A percentile compares a stretch with the other conserved stretches of the same genome.
phyloP scores from a whole-genome alignment of 257 asterid species.

The Nicotiana obtusifolia region DNA sequence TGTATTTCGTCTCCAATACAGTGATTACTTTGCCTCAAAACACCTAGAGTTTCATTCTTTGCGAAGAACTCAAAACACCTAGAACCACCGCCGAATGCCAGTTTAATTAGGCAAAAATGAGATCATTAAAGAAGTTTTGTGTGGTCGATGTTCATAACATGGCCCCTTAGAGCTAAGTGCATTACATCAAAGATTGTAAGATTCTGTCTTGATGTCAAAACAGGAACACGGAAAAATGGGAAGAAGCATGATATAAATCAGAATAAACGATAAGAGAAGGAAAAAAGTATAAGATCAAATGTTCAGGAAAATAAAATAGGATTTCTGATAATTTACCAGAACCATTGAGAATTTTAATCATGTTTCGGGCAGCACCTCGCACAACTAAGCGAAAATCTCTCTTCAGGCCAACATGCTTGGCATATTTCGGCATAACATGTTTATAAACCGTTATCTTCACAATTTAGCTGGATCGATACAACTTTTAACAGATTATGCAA shows the following conservation, averaged over 20 bases:
- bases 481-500: not conserved
- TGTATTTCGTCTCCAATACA: not conserved
- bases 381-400: constrained; percentile 96
- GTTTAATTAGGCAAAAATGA: not conserved
- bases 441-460: not conserved
- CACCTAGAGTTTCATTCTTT: not conserved
- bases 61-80: not conserved
- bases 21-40: not conserved
- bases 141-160: not conserved
- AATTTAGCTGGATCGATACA: not conserved
- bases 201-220: not conserved
- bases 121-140: not conserved
- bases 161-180: not conserved
- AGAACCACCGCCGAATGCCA: not conserved
- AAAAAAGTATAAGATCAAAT: constrained; percentile 1
- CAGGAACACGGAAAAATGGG: not conserved
- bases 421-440: constrained; percentile 62
- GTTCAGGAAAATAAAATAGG: constrained; percentile 6
- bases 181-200: not conserved
- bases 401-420: constrained; percentile 87
- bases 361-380: constrained; percentile 96
- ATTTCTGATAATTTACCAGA: constrained; percentile 47
- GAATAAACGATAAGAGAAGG: not conserved
- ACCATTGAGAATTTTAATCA: constrained; percentile 84
- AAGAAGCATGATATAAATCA: not conserved